Evolutionary conservation across 2,329 filamentous ascomycete genomes (phyloP).

Genomic region (Magnaporthales sp.): DNA sequence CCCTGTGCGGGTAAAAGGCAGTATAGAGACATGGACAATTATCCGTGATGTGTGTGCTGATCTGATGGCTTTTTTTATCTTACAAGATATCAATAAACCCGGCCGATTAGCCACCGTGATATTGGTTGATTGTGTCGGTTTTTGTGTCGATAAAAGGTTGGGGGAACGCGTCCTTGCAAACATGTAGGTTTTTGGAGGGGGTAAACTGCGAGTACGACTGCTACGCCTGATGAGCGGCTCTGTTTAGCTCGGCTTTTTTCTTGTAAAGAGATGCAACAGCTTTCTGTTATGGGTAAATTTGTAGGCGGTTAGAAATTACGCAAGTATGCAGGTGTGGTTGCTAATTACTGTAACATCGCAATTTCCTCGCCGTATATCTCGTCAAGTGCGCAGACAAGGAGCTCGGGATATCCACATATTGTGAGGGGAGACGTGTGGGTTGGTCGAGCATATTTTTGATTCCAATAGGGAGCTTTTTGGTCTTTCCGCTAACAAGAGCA

Average conservation of each 20-base stretch:
- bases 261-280: neutral
- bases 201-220: too few species aligned
- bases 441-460: neutral
- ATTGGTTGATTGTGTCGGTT: too few species aligned
- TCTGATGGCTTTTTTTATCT: too few species aligned
- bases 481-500: neutral
- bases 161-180: too few species aligned
- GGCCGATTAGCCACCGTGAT: too few species aligned
- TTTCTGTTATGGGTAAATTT: neutral
- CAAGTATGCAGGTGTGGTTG: neutral
- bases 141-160: too few species aligned
- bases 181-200: too few species aligned
- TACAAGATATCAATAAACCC: too few species aligned
- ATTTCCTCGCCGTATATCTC: neutral
- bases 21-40: too few species aligned
- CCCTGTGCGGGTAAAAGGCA: too few species aligned
- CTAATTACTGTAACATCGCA: neutral
- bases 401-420: neutral
- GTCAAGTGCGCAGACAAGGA: neutral
- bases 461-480: neutral
- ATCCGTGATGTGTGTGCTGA: too few species aligned
- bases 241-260: neutral
- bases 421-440: neutral
- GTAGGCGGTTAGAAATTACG: neutral
- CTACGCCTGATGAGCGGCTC: neutral